Conservation (phyloP, 2,329 filamentous ascomycete genomes). For the Podosphaera aphanis region DNA sequence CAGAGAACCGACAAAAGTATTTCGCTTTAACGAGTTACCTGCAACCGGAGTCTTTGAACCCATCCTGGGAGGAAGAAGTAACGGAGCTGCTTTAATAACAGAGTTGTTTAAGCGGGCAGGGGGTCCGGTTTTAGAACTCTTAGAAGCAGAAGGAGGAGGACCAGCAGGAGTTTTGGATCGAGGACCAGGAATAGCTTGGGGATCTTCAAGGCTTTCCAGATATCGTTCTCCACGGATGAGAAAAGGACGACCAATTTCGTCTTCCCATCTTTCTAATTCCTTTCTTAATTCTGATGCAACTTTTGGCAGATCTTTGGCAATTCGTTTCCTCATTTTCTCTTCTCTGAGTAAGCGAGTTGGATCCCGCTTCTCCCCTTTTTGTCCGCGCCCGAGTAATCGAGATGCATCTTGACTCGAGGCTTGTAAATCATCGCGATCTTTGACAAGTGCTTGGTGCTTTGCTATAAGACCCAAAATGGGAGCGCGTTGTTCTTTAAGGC, state of each 20-base stretch:
- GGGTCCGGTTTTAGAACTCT: conserved; percentile 10
- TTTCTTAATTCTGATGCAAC: conserved; percentile 64
- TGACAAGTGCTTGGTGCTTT: conserved; percentile 56
- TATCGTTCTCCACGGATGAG: conserved; percentile 81
- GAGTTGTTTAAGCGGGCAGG: conserved; percentile 13
- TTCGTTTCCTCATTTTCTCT: conserved; percentile 96
- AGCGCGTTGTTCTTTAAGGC: conserved; percentile 64
- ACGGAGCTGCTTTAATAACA: conserved; percentile 9
- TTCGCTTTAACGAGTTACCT: conserved; percentile 14
- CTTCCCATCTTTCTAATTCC: conserved; percentile 68
- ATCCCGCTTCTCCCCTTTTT: conserved; percentile 84
- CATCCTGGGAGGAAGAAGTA: conserved; percentile 9
- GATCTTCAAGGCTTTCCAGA: conserved; percentile 56
- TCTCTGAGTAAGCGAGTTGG: conserved; percentile 82
- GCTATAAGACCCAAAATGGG: conserved; percentile 68
- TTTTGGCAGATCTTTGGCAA: conserved; percentile 87
- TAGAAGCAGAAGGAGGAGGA: conserved; percentile 24
- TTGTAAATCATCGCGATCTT: conserved; percentile 70
- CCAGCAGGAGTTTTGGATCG: conserved; percentile 56
- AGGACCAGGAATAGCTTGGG: conserved; percentile 34
- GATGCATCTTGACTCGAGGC: conserved; percentile 87
- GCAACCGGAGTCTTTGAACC: conserved; percentile 30
- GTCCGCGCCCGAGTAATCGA: conserved; percentile 69
- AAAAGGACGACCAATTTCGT: conserved; percentile 84
- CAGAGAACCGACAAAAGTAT: conserved; percentile 9